Evolutionary conservation across 805 yeast genomes (phyloP), one percentile per base, ranked within the genome.

Genomic region (Cyberlindnera japonica): DNA sequence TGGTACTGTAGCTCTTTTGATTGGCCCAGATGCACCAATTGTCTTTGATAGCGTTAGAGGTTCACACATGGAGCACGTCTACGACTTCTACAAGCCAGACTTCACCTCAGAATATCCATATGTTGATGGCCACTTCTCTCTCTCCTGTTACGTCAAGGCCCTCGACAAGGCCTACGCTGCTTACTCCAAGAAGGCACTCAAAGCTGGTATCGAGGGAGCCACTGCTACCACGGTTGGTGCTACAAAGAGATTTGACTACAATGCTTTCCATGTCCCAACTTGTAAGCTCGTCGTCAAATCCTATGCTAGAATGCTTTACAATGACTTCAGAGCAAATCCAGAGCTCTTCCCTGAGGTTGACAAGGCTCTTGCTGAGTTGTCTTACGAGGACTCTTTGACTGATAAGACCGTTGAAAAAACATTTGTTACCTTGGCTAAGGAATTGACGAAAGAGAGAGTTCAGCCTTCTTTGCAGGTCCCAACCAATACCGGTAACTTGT

Each of bases 11-110:
- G 99, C 99, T 32, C 57, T 93, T 61, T 79, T 85, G 63, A 86
- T 93, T 57, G 99, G 99, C 37, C 96, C 98, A 38, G 95, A 93
- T 62, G 97, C 99, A 29, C 99, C 99, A 51, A 75, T 93, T 53
- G 96, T 87, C 29, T 81, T 93, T 56, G 98, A 93, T 56, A 69
- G 83, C 33, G 77, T 79, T 45, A 87, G 93, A 70, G 98, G 98
- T 49, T 77, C 95, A 17, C 86, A 72, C 75, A 86, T 93, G 95
- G 91, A 87, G 67, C 95, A 93, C 63, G 96, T 93, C 32, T 93
- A 93, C 67, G 99, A 93, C 71, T 90, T 93, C 71, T 93, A 91
- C 75, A 91, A 93, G 78, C 98, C 99, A 49, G 91, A 93, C 68
- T 86, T 93, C 74, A 84, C 91, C 49, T 76, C 86, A 51, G 99